Base-by-base conservation (phyloP, 768 basidiomycete genomes). In the Russula sp. region DNA sequence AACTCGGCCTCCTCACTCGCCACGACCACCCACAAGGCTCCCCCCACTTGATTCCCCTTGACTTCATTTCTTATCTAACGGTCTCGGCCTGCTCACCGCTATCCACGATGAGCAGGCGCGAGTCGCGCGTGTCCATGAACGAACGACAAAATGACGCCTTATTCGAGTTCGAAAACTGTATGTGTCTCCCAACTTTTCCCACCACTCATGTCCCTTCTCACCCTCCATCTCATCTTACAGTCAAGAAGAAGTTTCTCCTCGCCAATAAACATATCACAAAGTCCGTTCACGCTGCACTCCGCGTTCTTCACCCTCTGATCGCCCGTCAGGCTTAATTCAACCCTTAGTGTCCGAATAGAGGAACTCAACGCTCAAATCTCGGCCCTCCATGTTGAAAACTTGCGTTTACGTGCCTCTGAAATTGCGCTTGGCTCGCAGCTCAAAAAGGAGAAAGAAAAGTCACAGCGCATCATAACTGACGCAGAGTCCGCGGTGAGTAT, bases 211-310 rank as follows among this genome's bases (percentile, higher is more conserved):
- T 42, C 13, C 18, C 22, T 30, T 22, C 61, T 72, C 54, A 73
- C 67, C 22, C 56, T 71, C 74, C 34, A 38, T 80, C 75, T 75
- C 73, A 68, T 75, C 67, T 67, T 61, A 49, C 73, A 93, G 91
- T 92, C 80, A 92, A 92, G 86, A 91, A 90, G 85, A 92, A 91
- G 78, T 92, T 92, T 71, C 80, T 93, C 24, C 86, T 92, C 64
- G 90, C 90, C 63, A 93, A 93, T 77, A 92, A 92, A 76, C 91
- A 92, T 76, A 93, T 93, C 73, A 92, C 91, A 28, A 93, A 92
- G 90, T 92, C 20, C 18, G 32, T 61, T 59, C 58, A 55, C 57
- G n/a, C 34, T 56, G 26, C 48, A n/a, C 50, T 53, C 16, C 13
- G 20, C 55, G 7, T 40, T n/a, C 65, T 30, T 38, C 46, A 36